Evolutionary conservation across 768 basidiomycete species (phyloP).

Genomic region (Boletellus ananiceps): DNA sequence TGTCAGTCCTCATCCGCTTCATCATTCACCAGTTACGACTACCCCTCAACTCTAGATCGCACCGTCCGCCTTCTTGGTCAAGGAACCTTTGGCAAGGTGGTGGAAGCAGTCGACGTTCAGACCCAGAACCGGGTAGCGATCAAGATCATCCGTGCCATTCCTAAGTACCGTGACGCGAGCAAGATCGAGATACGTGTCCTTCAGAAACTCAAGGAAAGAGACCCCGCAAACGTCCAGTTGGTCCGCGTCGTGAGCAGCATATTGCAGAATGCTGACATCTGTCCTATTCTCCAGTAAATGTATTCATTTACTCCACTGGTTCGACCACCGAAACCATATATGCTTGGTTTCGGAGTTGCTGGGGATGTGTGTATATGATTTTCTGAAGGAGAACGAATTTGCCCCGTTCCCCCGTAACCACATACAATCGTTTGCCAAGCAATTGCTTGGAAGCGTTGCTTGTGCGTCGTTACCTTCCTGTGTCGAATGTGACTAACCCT

Average conservation of each 20-base stretch:
- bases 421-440: slow-evolving; percentile 92
- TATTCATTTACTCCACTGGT: slow-evolving; percentile 90
- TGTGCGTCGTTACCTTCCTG: slow-evolving; percentile 54
- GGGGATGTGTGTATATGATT: slow-evolving; percentile 98
- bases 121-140: slow-evolving; percentile 82
- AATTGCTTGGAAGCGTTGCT: slow-evolving; percentile 87
- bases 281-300: slow-evolving; percentile 68
- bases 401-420: slow-evolving; percentile 94
- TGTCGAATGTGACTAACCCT: neutral
- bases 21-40: slow-evolving; percentile 10
- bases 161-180: slow-evolving; percentile 97
- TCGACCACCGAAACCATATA: slow-evolving; percentile 96
- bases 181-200: slow-evolving; percentile 97
- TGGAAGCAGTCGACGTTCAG: slow-evolving; percentile 82
- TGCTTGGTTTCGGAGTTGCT: slow-evolving; percentile 94
- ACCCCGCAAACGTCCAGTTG: slow-evolving; percentile 84
- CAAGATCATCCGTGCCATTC: slow-evolving; percentile 98
- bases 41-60: slow-evolving; percentile 56
- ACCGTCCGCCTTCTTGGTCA: slow-evolving; percentile 90
- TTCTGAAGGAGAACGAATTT: slow-evolving; percentile 97
- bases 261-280: slow-evolving; percentile 18
- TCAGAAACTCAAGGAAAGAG: slow-evolving; percentile 82
- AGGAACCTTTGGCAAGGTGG: slow-evolving; percentile 98
- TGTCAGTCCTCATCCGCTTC: slow-evolving; percentile 48
- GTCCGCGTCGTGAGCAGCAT: slow-evolving; percentile 31